phyloP scores from a whole-genome alignment of 2,329 filamentous ascomycete genomes.

The Alternaria ventricosa region DNA sequence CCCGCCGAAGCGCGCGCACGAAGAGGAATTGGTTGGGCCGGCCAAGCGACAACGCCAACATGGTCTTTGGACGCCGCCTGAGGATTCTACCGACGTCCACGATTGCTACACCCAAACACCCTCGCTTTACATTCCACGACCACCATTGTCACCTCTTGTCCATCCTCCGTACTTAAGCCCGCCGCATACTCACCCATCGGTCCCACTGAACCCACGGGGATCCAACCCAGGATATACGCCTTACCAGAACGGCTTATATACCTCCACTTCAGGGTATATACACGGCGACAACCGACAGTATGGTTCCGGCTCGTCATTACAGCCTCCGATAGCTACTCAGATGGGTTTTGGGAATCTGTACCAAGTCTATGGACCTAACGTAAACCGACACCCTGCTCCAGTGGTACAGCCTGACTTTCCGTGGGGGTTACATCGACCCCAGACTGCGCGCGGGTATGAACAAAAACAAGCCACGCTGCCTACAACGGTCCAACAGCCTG shows the following conservation, averaged over 20 bases:
- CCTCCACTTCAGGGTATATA: neutral
- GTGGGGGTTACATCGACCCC: neutral
- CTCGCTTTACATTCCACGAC: neutral
- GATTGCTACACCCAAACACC: neutral
- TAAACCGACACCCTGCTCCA: neutral
- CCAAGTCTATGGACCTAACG: rapidly evolving
- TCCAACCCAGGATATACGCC: neutral
- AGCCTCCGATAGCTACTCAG: neutral
- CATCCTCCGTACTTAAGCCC: neutral
- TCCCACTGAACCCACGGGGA: neutral
- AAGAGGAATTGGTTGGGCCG: neutral
- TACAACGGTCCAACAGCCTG: neutral
- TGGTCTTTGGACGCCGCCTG: neutral
- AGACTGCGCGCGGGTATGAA: neutral
- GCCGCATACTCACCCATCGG: too few species aligned
- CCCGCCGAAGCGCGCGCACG: neutral
- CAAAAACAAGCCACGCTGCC: neutral
- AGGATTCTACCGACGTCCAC: neutral
- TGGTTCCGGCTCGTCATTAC: rapidly evolving
- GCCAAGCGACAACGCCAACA: neutral
- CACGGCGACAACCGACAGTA: neutral
- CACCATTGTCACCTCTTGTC: neutral
- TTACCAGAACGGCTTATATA: neutral
- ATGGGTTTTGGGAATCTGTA: neutral
- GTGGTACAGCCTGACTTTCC: neutral